Evolutionary conservation across 805 yeast species (phyloP).

Genomic region (Clavispora fructus): DNA sequence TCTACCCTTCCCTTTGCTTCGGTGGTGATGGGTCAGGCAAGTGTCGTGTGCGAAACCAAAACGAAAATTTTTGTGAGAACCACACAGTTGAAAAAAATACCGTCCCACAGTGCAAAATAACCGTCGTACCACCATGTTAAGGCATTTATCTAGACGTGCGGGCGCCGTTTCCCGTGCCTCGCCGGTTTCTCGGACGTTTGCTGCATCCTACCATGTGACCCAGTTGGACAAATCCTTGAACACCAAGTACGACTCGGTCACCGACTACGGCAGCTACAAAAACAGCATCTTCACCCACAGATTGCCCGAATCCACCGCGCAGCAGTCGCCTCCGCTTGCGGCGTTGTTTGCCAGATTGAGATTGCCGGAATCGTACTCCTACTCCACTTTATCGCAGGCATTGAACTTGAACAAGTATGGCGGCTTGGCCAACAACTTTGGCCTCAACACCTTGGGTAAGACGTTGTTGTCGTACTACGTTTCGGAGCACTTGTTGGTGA

Average conservation of each 20-base stretch:
- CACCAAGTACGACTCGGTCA: conserved; percentile 26
- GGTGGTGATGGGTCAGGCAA: neutral
- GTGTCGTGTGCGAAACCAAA: neutral
- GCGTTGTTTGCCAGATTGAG: conserved; percentile 75
- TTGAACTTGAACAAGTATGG: conserved; percentile 52
- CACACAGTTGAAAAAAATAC: neutral
- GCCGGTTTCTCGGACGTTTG: neutral
- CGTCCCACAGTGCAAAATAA: neutral
- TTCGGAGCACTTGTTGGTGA: conserved; percentile 64
- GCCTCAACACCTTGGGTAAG: conserved; percentile 78
- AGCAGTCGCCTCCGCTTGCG: conserved; percentile 64
- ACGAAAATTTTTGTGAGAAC: neutral
- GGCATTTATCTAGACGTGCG: neutral
- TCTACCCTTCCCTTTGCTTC: neutral
- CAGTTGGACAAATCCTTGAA: conserved; percentile 21
- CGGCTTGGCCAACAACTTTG: conserved; percentile 62
- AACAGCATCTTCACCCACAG: conserved; percentile 39
- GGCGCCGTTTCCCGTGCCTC: neutral
- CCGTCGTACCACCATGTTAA: conserved; percentile 1
- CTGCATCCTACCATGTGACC: conserved; percentile 18
- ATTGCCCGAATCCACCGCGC: conserved; percentile 42
- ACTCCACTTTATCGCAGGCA: conserved; percentile 73
- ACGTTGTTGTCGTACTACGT: conserved; percentile 70
- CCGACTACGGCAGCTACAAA: conserved; percentile 38
- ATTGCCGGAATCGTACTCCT: conserved; percentile 52